phyloP scores from a whole-genome alignment of 148 eudicot genomes.

The Rhododendron kiyosumense region DNA sequence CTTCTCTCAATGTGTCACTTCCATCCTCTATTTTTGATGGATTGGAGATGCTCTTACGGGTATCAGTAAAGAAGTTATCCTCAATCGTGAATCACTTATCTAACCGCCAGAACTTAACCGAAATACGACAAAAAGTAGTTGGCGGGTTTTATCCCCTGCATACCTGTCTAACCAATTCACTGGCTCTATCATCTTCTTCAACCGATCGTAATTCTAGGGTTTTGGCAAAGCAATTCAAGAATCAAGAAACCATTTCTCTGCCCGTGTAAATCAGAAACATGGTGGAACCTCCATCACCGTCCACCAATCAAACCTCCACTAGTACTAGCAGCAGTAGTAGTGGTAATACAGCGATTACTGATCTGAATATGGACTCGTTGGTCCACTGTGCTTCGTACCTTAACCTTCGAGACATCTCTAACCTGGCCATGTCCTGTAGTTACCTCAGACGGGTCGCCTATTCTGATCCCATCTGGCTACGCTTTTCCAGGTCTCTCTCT shows the following conservation, averaged over 20 bases:
- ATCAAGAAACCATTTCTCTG: neutral
- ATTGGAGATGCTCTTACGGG: too few relatives aligned
- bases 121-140: neutral
- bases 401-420: conserved; percentile 49
- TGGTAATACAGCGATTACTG: conserved; percentile 30
- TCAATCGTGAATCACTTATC: neutral
- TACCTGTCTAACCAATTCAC: neutral
- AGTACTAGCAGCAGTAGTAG: neutral
- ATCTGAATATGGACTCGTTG: conserved; percentile 49
- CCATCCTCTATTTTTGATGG: too few relatives aligned
- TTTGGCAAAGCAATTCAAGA: neutral
- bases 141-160: neutral
- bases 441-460: conserved; percentile 42
- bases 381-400: conserved; percentile 44
- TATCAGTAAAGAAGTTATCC: too few relatives aligned
- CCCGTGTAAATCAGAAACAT: neutral
- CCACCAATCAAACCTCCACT: conserved; percentile 15
- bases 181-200: neutral
- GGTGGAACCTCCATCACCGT: conserved; percentile 4
- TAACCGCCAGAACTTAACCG: neutral
- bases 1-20: too few relatives aligned
- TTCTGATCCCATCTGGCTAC: conserved; percentile 63
- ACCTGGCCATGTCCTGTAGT: conserved; percentile 60
- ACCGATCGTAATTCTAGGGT: neutral
- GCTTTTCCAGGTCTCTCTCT: conserved; percentile 46